Evolutionary conservation across 169 alveolate species (phyloP).

Genomic region (Theileria sp.): DNA sequence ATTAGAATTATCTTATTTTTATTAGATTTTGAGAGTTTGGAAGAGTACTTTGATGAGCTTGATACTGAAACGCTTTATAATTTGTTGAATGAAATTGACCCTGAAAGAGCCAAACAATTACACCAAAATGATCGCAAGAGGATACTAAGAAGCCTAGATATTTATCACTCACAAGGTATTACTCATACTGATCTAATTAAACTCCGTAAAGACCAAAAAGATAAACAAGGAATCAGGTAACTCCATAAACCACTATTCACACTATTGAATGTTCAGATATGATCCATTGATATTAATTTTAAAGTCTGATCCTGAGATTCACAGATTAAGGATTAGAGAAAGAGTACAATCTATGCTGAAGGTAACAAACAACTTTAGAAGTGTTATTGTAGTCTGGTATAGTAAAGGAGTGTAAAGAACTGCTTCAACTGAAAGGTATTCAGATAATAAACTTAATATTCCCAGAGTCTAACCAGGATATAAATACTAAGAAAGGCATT

Average conservation of each 20-base stretch:
- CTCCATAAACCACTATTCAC: constrained; percentile 3
- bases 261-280: constrained; percentile 23
- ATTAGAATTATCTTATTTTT: neutral
- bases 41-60: constrained; percentile 29
- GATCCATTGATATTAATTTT: constrained; percentile 50
- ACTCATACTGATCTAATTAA: constrained; percentile 71
- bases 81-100: constrained; percentile 55
- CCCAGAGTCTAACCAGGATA: constrained; percentile 39
- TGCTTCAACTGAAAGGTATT: constrained; percentile 28
- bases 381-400: constrained; percentile 43
- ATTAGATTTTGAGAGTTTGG: neutral
- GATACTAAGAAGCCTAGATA: constrained; percentile 46
- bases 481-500: constrained; percentile 46
- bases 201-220: constrained; percentile 42
- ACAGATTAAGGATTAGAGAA: constrained; percentile 31
- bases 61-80: constrained; percentile 59
- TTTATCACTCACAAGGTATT: constrained; percentile 53
- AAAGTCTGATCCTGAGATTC: constrained; percentile 48
- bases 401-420: constrained; percentile 34
- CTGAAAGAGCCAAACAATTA: constrained; percentile 69
- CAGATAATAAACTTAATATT: constrained; percentile 6
- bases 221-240: constrained; percentile 35
- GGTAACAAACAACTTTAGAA: neutral
- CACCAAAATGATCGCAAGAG: constrained; percentile 76
- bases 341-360: constrained; percentile 42